Percentiles rank a stretch among this genome's conserved stretches.
phyloP scores from a whole-genome alignment of 768 basidiomycete species.

The Lactifluus subvellereus region DNA sequence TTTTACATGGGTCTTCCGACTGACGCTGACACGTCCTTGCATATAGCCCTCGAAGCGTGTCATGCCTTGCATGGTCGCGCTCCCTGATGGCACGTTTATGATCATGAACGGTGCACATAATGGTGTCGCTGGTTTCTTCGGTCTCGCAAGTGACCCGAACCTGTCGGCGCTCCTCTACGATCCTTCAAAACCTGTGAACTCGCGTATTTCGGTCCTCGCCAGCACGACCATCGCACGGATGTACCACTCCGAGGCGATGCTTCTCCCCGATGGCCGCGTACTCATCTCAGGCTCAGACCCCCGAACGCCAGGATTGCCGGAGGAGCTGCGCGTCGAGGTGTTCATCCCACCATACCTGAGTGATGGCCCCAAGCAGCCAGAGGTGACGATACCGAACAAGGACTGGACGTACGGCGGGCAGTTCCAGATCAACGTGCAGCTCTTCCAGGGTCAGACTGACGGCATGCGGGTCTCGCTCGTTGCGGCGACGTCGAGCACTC shows the following conservation, averaged over 20 bases:
- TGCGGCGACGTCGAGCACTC: conserved; percentile 71
- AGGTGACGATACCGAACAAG: conserved; percentile 35
- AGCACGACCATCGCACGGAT: conserved; percentile 34
- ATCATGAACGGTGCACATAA: conserved; percentile 70
- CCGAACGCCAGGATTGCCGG: conserved; percentile 34
- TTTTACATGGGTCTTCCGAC: conserved; percentile 36
- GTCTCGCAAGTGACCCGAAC: conserved; percentile 60
- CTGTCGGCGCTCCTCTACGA: conserved; percentile 63
- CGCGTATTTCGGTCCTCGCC: conserved; percentile 61
- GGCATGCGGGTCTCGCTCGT: conserved; percentile 59
- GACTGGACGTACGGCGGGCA: conserved; percentile 49
- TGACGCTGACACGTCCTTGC: neutral
- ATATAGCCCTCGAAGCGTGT: conserved; percentile 63
- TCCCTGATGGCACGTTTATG: conserved; percentile 72
- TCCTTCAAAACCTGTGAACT: conserved; percentile 36
- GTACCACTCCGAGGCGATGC: conserved; percentile 14
- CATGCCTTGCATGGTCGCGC: conserved; percentile 66
- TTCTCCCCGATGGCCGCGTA: conserved; percentile 70
- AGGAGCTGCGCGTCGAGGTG: too few relatives aligned
- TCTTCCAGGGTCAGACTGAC: conserved; percentile 37
- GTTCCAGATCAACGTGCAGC: conserved; percentile 45
- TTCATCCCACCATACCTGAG: conserved; percentile 32
- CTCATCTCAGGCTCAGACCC: conserved; percentile 75
- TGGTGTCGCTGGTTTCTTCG: conserved; percentile 65
- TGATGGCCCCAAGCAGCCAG: conserved; percentile 55